phyloP scores from a whole-genome alignment of 2,329 filamentous ascomycete species.

The Fusarium abutilonis region DNA sequence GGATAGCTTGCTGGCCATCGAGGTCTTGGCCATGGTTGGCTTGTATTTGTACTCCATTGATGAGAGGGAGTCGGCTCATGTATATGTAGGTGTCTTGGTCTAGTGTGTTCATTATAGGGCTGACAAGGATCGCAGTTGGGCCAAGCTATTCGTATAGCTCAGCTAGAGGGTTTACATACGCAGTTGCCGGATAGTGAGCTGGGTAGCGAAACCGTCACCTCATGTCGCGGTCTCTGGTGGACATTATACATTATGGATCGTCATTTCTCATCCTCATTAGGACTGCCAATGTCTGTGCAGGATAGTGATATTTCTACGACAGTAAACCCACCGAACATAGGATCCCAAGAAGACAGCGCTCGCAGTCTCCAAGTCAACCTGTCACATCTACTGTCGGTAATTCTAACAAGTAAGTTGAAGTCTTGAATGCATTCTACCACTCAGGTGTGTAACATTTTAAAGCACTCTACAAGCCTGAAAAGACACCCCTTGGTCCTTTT shows the following conservation, averaged over 20 bases:
- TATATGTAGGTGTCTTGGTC: slow-evolving; percentile 36
- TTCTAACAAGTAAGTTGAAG: slow-evolving; percentile 48
- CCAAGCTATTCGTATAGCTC: slow-evolving; percentile 54
- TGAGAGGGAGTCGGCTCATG: slow-evolving; percentile 49
- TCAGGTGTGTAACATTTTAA: background rate
- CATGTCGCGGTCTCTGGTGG: slow-evolving; percentile 55
- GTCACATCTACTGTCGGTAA: slow-evolving; percentile 50
- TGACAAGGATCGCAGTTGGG: slow-evolving; percentile 45
- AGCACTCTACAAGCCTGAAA: slow-evolving; percentile 52
- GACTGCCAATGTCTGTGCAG: slow-evolving; percentile 51
- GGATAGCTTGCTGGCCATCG: slow-evolving; percentile 51
- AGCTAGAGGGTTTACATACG: slow-evolving; percentile 54
- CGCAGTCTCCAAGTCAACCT: slow-evolving; percentile 51
- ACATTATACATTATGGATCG: slow-evolving; percentile 54
- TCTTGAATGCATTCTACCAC: fast-evolving
- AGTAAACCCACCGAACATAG: slow-evolving; percentile 42
- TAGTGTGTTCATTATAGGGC: fast-evolving
- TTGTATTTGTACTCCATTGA: slow-evolving; percentile 54
- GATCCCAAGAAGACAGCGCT: slow-evolving; percentile 45
- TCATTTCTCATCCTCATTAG: slow-evolving; percentile 53
- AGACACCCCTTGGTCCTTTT: slow-evolving; percentile 49
- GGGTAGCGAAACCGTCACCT: slow-evolving; percentile 45
- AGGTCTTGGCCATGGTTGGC: slow-evolving; percentile 50
- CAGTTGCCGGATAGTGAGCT: slow-evolving; percentile 52
- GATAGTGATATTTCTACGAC: slow-evolving; percentile 53